Conservation (phyloP, 208 protist genomes). For the Wallacemonas sp. region DNA sequence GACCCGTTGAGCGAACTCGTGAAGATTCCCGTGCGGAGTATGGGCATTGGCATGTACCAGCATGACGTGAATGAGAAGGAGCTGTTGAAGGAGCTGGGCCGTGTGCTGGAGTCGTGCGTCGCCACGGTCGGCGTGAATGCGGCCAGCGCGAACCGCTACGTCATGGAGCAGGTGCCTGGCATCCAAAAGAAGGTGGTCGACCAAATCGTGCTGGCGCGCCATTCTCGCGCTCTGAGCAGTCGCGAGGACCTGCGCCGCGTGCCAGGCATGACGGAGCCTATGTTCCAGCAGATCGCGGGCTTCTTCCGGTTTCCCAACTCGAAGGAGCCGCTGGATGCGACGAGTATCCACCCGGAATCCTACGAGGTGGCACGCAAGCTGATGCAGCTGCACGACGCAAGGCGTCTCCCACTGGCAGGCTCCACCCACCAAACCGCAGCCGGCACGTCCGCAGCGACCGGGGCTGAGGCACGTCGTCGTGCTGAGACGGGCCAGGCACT, state of each 20-base stretch:
- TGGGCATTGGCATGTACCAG: constrained; percentile 93
- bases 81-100: constrained; percentile 50
- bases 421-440: neutral
- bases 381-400: constrained; percentile 27
- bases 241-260: constrained; percentile 75
- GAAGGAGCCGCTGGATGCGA: constrained; percentile 77
- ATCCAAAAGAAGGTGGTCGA: constrained; percentile 65
- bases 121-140: constrained; percentile 82
- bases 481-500: constrained; percentile 24
- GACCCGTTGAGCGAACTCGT: constrained; percentile 90
- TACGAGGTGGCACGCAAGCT: constrained; percentile 62
- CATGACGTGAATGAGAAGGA: constrained; percentile 82
- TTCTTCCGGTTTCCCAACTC: constrained; percentile 90
- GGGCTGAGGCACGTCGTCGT: constrained; percentile 9
- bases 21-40: constrained; percentile 84
- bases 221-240: constrained; percentile 53
- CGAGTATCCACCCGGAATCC: constrained; percentile 85
- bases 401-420: constrained; percentile 11
- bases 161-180: constrained; percentile 86
- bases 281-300: constrained; percentile 80
- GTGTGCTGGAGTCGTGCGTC: constrained; percentile 78
- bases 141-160: constrained; percentile 61
- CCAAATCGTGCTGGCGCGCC: constrained; percentile 76
- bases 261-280: constrained; percentile 71
- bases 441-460: neutral